Evolutionary conservation across 305 asterid genomes (phyloP).

Genomic region (Fraxinus sp.): DNA sequence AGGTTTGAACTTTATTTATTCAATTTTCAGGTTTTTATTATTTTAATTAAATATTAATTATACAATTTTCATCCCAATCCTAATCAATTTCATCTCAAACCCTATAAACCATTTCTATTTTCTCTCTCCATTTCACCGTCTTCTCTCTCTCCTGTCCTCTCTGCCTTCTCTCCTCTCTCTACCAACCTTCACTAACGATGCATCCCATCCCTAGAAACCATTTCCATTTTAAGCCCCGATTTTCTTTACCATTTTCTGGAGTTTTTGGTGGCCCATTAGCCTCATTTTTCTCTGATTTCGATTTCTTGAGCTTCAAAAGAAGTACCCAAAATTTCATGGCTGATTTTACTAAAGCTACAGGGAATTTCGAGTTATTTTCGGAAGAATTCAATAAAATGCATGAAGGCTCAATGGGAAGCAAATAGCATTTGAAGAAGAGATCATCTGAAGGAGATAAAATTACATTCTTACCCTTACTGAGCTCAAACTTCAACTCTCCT

Average conservation of each 20-base stretch:
- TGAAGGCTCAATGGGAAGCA: constrained; percentile 56
- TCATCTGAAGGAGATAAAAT: constrained; percentile 54
- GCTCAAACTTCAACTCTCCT: constrained; percentile 40
- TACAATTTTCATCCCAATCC: too few relatives aligned
- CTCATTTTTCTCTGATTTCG: constrained; percentile 36
- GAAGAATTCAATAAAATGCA: constrained; percentile 34
- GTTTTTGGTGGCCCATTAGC: constrained; percentile 18
- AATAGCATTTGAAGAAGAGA: constrained; percentile 50
- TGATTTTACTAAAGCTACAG: constrained; percentile 55
- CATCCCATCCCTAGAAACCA: too few relatives aligned
- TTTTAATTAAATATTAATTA: too few relatives aligned
- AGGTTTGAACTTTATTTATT: too few relatives aligned
- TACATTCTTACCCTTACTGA: constrained; percentile 34
- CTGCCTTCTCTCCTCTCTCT: too few relatives aligned
- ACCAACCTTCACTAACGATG: too few relatives aligned
- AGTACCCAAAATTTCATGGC: constrained; percentile 74
- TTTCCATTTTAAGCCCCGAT: not conserved
- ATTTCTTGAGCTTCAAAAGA: constrained; percentile 71
- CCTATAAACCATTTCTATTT: too few relatives aligned
- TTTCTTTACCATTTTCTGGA: constrained; percentile 13
- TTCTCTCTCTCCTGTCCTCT: too few relatives aligned
- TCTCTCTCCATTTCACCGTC: too few relatives aligned
- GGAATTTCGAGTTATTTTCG: constrained; percentile 54
- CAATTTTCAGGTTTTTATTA: too few relatives aligned
- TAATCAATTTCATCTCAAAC: too few relatives aligned